Evolutionary conservation across 768 basidiomycete species (phyloP).

Genomic region (Boletus coccyginus): DNA sequence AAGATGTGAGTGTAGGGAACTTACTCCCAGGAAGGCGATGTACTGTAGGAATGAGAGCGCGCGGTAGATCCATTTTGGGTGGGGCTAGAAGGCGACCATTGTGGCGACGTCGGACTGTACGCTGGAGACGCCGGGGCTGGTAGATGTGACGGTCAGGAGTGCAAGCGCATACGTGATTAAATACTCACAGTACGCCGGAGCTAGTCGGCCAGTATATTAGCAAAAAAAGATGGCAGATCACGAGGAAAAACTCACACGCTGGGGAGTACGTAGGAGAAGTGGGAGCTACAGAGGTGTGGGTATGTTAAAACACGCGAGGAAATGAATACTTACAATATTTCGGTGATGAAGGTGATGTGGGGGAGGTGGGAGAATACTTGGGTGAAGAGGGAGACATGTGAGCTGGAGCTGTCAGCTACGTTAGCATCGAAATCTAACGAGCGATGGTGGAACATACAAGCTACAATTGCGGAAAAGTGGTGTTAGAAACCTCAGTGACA

Average conservation of each 20-base stretch:
- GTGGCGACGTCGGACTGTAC: conserved; percentile 83
- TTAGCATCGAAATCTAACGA: conserved; percentile 3
- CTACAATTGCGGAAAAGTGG: conserved; percentile 33
- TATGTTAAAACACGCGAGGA: neutral
- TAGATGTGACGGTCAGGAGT: conserved; percentile 15
- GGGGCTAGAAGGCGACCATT: conserved; percentile 82
- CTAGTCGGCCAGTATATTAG: conserved; percentile 32
- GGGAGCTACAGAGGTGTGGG: conserved; percentile 51
- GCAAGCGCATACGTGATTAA: neutral
- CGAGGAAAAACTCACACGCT: conserved; percentile 57
- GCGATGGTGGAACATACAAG: conserved; percentile 50
- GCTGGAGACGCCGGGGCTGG: conserved; percentile 81
- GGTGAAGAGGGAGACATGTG: conserved; percentile 89
- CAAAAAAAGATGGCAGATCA: neutral
- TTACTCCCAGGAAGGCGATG: conserved; percentile 55
- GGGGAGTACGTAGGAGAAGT: conserved; percentile 88
- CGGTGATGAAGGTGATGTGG: conserved; percentile 88
- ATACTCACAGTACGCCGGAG: conserved; percentile 75
- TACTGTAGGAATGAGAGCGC: conserved; percentile 43
- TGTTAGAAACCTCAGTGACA: conserved; percentile 23
- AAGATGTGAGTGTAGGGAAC: conserved; percentile 1
- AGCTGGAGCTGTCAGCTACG: conserved; percentile 53
- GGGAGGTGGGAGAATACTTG: conserved; percentile 92
- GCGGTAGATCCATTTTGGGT: conserved; percentile 47
- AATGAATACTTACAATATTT: conserved; percentile 70